A percentile compares a stretch with the other conserved stretches of the same genome.
Evolutionary conservation across 139 green algal genomes (phyloP).

Genomic region (Tetradesmus lagerheimii): DNA sequence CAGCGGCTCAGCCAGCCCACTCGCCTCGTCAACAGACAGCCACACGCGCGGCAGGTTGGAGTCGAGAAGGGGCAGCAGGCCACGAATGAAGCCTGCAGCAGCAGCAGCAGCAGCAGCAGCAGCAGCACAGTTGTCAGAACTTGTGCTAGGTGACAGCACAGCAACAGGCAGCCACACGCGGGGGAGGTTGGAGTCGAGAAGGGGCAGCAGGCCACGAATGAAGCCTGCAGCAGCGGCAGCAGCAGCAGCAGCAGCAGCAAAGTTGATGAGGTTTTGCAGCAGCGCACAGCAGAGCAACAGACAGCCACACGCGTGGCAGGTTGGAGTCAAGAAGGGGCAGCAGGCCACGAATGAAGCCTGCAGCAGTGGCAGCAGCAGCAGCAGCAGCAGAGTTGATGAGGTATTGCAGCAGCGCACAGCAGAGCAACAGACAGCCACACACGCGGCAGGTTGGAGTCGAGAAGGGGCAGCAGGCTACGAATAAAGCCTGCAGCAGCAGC

Average conservation of each 20-base stretch:
- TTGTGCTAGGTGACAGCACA: background rate
- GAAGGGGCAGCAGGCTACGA: background rate
- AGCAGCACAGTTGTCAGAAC: too few relatives aligned
- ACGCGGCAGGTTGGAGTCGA: constrained; percentile 56
- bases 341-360: constrained; percentile 50
- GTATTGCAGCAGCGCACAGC: too few relatives aligned
- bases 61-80: constrained; percentile 27
- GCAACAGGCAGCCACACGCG: constrained; percentile 48
- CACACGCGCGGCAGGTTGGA: constrained; percentile 63
- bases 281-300: background rate
- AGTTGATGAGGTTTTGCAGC: too few relatives aligned
- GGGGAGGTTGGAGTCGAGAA: constrained; percentile 51
- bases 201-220: constrained; percentile 20
- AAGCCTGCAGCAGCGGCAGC: constrained; percentile 44
- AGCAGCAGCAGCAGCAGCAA: constrained; percentile 12
- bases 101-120: constrained; percentile 6
- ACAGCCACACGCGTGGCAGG: constrained; percentile 58
- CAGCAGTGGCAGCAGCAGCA: background rate
- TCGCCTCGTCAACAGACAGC: constrained; percentile 6
- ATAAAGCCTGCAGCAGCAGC: constrained; percentile 49
- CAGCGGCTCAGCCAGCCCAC: constrained; percentile 25
- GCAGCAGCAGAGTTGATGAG: background rate
- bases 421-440: constrained; percentile 50
- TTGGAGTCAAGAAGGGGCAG: constrained; percentile 33
- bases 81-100: constrained; percentile 47